A percentile compares a stretch with the other conserved stretches of the same genome.
Conservation (phyloP, 495 filamentous ascomycete genomes). For the Acidiella bohemica region DNA sequence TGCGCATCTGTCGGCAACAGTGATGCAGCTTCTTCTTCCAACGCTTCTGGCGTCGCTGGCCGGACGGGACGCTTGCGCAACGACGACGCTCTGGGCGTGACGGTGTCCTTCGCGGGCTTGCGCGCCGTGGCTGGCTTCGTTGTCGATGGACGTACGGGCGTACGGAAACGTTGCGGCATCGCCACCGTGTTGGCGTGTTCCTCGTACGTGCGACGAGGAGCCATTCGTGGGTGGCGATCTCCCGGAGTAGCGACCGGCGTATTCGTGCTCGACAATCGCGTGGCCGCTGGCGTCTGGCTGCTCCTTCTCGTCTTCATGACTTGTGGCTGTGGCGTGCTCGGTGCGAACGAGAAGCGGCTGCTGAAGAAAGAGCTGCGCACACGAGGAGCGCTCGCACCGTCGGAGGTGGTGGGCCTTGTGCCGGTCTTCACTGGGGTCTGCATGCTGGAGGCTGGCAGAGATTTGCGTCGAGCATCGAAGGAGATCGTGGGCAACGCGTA, state of each 20-base stretch:
- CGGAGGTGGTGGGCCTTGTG: constrained; percentile 12
- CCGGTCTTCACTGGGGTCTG: constrained; percentile 9
- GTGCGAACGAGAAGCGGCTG: too few relatives aligned
- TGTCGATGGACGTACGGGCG: not conserved
- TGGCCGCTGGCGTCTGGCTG: too few relatives aligned
- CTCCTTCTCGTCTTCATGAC: too few relatives aligned
- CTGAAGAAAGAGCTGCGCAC: too few relatives aligned
- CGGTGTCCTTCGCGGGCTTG: not conserved
- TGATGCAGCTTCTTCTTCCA: too few relatives aligned
- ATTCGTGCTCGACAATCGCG: too few relatives aligned
- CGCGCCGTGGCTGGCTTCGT: not conserved
- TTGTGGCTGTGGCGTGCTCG: too few relatives aligned
- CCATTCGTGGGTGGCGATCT: constrained; percentile 7
- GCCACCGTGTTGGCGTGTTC: constrained; percentile 10
- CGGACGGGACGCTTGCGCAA: too few relatives aligned
- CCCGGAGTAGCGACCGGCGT: not conserved
- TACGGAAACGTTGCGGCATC: constrained; percentile 1
- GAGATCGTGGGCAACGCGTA: constrained; percentile 15
- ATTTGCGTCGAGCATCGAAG: constrained; percentile 19
- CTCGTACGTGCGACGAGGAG: not conserved
- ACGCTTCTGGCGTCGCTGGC: too few relatives aligned
- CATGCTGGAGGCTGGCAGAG: constrained; percentile 8
- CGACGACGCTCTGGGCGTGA: not conserved
- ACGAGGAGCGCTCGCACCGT: constrained; percentile 16
- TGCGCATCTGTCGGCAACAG: too few relatives aligned